These are phyloP conservation scores for Russula earlei DNA, from an alignment of 768 basidiomycete species.

Conservation along the genomic window DNA sequence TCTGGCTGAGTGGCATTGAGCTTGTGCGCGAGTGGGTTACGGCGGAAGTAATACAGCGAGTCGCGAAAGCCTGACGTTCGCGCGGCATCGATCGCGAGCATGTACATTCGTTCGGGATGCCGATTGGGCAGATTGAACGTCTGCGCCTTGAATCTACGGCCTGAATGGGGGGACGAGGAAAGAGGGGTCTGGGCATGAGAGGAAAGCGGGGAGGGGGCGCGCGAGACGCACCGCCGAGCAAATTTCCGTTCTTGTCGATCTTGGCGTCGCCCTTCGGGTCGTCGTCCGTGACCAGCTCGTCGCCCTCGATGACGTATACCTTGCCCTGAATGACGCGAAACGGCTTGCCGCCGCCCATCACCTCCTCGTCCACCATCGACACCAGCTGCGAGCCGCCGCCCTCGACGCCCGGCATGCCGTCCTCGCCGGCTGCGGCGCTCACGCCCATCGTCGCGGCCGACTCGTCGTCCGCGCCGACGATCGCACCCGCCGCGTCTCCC, in stretches of 20 bases:
- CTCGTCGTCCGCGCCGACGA: constrained; percentile 19
- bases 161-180: constrained; percentile 31
- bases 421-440: background rate
- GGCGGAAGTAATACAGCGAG: constrained; percentile 95
- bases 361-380: constrained; percentile 18
- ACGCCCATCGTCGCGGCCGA: constrained; percentile 10
- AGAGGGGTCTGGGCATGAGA: background rate
- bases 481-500: constrained; percentile 14
- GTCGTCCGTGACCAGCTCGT: constrained; percentile 78
- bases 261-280: constrained; percentile 87
- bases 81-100: constrained; percentile 97
- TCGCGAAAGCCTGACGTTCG: constrained; percentile 93
- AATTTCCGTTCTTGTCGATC: constrained; percentile 74
- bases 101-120: constrained; percentile 77
- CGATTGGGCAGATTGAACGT: constrained; percentile 85
- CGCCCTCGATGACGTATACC: constrained; percentile 72
- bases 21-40: constrained; percentile 85
- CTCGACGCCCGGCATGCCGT: constrained; percentile 30
- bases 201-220: background rate
- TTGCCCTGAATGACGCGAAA: constrained; percentile 67
- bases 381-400: constrained; percentile 17
- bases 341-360: constrained; percentile 46
- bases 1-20: constrained; percentile 82
- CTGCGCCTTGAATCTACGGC: constrained; percentile 76
- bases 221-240: constrained; percentile 59